These are phyloP conservation scores for Plasmodium yoelii DNA, from an alignment of 169 alveolate genomes.

Conservation along the genomic window DNA sequence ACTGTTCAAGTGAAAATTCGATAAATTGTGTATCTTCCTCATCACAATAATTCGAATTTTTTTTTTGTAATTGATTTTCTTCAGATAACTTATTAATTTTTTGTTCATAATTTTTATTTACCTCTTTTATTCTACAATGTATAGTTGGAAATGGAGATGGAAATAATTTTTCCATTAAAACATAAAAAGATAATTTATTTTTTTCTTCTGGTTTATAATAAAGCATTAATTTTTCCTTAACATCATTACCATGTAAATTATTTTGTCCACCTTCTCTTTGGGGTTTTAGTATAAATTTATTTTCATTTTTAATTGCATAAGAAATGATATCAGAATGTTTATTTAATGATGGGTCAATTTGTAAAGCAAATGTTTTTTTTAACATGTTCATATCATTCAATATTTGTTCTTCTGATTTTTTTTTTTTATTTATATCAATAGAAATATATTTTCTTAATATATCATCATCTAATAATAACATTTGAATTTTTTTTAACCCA, in stretches of 20 bases:
- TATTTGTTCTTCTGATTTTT: conserved; percentile 59
- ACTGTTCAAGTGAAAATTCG: conserved; percentile 45
- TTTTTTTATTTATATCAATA: conserved; percentile 16
- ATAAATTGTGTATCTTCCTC: background rate
- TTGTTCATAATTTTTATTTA: background rate
- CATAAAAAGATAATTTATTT: conserved; percentile 29
- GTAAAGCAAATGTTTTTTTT: conserved; percentile 76
- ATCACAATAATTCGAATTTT: conserved; percentile 76
- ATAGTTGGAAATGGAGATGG: conserved; percentile 37
- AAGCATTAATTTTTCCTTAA: conserved; percentile 72
- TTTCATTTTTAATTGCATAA: conserved; percentile 73
- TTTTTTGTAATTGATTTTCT: conserved; percentile 77
- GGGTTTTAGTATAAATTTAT: conserved; percentile 85
- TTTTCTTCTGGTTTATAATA: conserved; percentile 64
- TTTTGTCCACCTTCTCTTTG: conserved; percentile 91
- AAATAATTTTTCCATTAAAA: conserved; percentile 55
- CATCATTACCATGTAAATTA: conserved; percentile 82
- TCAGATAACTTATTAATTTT: conserved; percentile 25
- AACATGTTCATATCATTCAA: conserved; percentile 13
- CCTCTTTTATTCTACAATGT: conserved; percentile 25
- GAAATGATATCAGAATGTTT: conserved; percentile 36
- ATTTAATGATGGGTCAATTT: conserved; percentile 52
- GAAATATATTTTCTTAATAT: conserved; percentile 50
- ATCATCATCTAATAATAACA: conserved; percentile 80
- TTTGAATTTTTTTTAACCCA: conserved; percentile 86